Conservation (phyloP, 2,329 filamentous ascomycete species). For the Colletotrichum tofieldiae region DNA sequence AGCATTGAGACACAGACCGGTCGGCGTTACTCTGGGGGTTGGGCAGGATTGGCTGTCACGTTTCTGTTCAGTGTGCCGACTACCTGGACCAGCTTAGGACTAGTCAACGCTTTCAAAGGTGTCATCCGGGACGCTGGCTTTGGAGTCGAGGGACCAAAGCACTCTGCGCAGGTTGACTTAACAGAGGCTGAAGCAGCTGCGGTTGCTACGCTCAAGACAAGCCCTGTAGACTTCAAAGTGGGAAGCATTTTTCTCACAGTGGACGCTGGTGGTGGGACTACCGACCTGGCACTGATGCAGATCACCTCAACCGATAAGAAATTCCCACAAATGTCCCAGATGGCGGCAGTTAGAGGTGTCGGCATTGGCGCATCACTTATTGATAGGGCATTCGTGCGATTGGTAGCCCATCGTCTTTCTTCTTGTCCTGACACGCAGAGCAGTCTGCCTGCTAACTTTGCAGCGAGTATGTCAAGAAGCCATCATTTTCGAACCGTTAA, state of each 20-base stretch:
- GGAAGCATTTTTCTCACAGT: slow-evolving; percentile 61
- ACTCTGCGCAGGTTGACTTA: slow-evolving; percentile 60
- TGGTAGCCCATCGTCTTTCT: slow-evolving; percentile 56
- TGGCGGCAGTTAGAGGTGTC: slow-evolving; percentile 60
- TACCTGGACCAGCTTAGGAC: slow-evolving; percentile 66
- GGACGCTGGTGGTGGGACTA: slow-evolving; percentile 64
- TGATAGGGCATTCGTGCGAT: slow-evolving; percentile 58
- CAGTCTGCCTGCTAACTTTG: slow-evolving; percentile 55
- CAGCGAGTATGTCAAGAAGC: slow-evolving; percentile 55
- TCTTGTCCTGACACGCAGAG: slow-evolving; percentile 53
- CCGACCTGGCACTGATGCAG: slow-evolving; percentile 62
- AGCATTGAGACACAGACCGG: slow-evolving; percentile 59
- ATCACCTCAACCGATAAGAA: slow-evolving; percentile 51
- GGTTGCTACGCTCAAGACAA: slow-evolving; percentile 62
- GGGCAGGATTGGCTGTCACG: slow-evolving; percentile 62
- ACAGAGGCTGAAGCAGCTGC: slow-evolving; percentile 66
- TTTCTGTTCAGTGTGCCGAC: slow-evolving; percentile 73
- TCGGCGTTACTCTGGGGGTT: slow-evolving; percentile 54
- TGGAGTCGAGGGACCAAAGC: slow-evolving; percentile 57
- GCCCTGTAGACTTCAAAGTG: slow-evolving; percentile 54
- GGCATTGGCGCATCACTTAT: slow-evolving; percentile 64
- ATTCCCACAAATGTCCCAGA: slow-evolving; percentile 52
- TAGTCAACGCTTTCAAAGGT: slow-evolving; percentile 66
- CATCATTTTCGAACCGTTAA: slow-evolving; percentile 57
- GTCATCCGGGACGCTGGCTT: slow-evolving; percentile 66